Percentiles rank a stretch among this genome's conserved stretches.
Conservation (phyloP, 1,284 basidiomycete genomes). For the Ceratobasidium papillatum region DNA sequence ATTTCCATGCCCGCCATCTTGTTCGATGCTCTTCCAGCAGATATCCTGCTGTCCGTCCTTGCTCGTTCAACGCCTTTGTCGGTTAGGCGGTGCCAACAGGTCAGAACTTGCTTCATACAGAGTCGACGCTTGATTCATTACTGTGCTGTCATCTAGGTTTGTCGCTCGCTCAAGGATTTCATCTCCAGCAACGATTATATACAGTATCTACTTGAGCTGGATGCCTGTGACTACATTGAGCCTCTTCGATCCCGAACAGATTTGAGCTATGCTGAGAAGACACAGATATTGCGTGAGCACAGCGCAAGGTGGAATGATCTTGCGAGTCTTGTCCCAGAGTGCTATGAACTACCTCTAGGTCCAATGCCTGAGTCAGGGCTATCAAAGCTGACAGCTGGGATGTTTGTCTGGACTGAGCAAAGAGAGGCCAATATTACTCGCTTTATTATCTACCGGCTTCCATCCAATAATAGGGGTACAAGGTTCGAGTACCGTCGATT, state of each 20-base stretch:
- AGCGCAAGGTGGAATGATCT: neutral
- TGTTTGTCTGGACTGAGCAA: neutral
- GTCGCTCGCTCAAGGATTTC: neutral
- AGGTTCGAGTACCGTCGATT: neutral
- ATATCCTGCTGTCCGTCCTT: neutral
- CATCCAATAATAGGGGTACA: constrained; percentile 1
- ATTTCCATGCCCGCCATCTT: neutral
- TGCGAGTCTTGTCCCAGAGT: neutral
- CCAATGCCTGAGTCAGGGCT: neutral
- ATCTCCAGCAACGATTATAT: neutral
- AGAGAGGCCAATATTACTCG: too few relatives aligned
- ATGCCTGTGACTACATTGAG: constrained; percentile 5
- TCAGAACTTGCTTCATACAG: neutral
- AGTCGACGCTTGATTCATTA: neutral
- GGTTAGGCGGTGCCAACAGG: neutral
- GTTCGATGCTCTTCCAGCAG: neutral
- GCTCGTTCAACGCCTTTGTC: neutral
- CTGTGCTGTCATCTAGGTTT: neutral
- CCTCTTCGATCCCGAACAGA: constrained; percentile 2
- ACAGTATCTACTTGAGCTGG: constrained; percentile 14
- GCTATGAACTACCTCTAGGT: neutral
- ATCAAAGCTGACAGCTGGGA: neutral
- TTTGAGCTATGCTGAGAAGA: constrained; percentile 11
- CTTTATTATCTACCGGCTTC: constrained; percentile 9
- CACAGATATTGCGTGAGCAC: neutral